Conservation (phyloP, 768 basidiomycete species). For the Mycena galopus region DNA sequence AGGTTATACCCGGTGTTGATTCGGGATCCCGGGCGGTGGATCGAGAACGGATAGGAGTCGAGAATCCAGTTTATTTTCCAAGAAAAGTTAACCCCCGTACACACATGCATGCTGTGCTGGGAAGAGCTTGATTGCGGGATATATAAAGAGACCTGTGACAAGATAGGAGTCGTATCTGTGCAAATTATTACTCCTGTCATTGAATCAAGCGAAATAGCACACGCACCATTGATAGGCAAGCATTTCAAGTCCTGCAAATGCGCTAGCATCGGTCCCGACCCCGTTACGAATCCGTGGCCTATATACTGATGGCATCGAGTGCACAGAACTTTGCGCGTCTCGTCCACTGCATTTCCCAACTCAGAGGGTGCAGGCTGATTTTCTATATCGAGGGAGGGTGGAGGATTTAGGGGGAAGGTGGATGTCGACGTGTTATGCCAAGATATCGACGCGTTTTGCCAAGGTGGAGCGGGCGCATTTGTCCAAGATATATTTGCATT, state of each 20-base stretch:
- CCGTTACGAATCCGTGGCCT: not conserved
- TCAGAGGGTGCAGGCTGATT: not conserved
- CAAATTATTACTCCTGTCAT: no score
- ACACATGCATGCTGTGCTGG: no score
- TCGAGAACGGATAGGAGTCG: slow-evolving; percentile 20
- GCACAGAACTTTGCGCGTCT: not conserved
- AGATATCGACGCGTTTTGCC: no score
- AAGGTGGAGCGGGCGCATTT: no score
- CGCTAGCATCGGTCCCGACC: not conserved
- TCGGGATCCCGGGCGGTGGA: no score
- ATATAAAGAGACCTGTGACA: no score
- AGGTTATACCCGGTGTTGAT: no score
- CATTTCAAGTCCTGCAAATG: not conserved
- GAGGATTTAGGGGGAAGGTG: not conserved
- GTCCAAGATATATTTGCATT: no score
- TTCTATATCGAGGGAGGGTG: no score
- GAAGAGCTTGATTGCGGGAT: no score
- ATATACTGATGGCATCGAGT: not conserved
- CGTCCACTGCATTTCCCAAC: not conserved
- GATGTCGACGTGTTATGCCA: not conserved
- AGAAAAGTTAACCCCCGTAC: no score
- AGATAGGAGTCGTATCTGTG: no score
- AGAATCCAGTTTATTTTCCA: slow-evolving; percentile 10
- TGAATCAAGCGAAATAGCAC: not conserved
- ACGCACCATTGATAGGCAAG: not conserved